Percentiles rank a stretch among this genome's conserved stretches.
Evolutionary conservation across 169 alveolate species (phyloP).

Genomic region (Babesia ovis): DNA sequence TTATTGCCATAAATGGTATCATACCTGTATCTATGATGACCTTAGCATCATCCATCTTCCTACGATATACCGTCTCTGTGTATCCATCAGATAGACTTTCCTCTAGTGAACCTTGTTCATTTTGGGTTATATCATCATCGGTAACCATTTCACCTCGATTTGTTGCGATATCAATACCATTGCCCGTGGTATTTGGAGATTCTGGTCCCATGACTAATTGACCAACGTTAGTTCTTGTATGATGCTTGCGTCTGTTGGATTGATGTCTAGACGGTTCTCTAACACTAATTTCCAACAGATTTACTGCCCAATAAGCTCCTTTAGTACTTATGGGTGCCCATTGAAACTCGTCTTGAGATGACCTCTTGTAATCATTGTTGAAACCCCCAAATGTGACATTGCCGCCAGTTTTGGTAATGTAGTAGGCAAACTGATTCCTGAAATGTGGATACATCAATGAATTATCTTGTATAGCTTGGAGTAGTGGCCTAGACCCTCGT

Average conservation of each 20-base stretch:
- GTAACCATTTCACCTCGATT: neutral
- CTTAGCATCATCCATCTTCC: constrained; percentile 33
- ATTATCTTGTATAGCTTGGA: constrained; percentile 40
- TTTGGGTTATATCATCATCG: neutral
- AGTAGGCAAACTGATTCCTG: constrained; percentile 64
- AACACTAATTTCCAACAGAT: constrained; percentile 25
- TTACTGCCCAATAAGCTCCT: constrained; percentile 55
- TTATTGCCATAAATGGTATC: neutral
- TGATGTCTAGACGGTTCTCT: constrained; percentile 1
- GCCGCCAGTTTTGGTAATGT: constrained; percentile 65
- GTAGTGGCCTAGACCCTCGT: constrained; percentile 73
- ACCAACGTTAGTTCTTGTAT: neutral
- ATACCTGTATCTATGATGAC: constrained; percentile 63
- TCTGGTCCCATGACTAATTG: neutral
- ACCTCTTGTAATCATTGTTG: constrained; percentile 66
- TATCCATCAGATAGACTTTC: neutral
- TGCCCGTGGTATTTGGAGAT: neutral
- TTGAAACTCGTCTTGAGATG: constrained; percentile 71
- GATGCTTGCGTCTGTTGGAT: neutral
- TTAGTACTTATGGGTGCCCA: constrained; percentile 46
- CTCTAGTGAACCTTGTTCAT: neutral
- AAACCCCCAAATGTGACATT: constrained; percentile 76
- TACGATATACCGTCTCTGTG: constrained; percentile 14
- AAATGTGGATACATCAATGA: constrained; percentile 37
- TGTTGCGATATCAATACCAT: neutral